Conservation (phyloP, 2,329 filamentous ascomycete genomes). For the Biscogniauxia mediterranea region DNA sequence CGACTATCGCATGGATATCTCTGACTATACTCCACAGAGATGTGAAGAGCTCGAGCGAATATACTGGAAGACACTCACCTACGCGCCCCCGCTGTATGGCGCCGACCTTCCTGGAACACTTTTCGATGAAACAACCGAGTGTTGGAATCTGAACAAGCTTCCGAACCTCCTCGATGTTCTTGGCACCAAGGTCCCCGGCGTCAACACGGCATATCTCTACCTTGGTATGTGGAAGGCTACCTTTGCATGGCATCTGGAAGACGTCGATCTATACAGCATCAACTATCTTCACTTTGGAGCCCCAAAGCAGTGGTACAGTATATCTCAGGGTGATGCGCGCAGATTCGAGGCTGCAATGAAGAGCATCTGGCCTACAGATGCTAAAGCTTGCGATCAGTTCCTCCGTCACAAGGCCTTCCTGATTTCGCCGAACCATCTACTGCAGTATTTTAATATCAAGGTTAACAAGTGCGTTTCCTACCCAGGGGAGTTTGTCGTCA, state of each 20-base stretch:
- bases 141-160: constrained; percentile 93
- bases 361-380: constrained; percentile 89
- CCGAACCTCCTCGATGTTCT: constrained; percentile 91
- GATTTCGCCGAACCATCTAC: constrained; percentile 85
- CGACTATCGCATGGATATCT: constrained; percentile 83
- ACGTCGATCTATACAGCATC: constrained; percentile 98
- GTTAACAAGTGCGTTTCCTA: constrained; percentile 96
- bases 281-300: constrained; percentile 99
- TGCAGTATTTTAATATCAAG: constrained; percentile 87
- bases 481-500: constrained; percentile 97
- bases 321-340: constrained; percentile 90
- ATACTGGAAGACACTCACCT: constrained; percentile 97
- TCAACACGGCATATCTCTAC: constrained; percentile 97
- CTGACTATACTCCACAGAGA: constrained; percentile 85
- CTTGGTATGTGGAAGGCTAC: constrained; percentile 99
- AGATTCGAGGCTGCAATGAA: constrained; percentile 95
- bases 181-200: constrained; percentile 92
- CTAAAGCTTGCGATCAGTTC: constrained; percentile 94
- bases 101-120: constrained; percentile 95
- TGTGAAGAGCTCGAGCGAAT: constrained; percentile 92
- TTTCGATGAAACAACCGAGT: constrained; percentile 79
- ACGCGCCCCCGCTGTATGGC: constrained; percentile 90
- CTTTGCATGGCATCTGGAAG: constrained; percentile 98
- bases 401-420: constrained; percentile 96
- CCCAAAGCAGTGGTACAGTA: constrained; percentile 99